phyloP scores from a whole-genome alignment of 164 flowering plant species.

The Liquidambar formosana region DNA sequence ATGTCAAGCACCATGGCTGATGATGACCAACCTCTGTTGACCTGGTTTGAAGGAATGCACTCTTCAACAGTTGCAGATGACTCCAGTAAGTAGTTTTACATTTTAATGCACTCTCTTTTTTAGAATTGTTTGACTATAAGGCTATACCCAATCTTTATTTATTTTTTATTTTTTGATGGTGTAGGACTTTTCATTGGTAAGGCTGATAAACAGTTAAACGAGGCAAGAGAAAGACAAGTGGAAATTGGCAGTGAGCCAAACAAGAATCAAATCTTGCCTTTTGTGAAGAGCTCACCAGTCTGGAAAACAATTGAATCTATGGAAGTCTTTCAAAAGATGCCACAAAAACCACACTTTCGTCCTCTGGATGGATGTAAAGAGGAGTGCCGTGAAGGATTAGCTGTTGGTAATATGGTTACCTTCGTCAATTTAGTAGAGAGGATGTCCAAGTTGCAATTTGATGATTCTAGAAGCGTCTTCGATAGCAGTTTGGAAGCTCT shows the following conservation, averaged over 20 bases:
- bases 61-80: constrained; percentile 13
- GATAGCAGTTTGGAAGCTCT: constrained; percentile 36
- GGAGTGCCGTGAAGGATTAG: constrained; percentile 49
- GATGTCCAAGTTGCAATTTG: constrained; percentile 24
- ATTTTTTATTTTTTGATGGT: neutral
- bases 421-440: constrained; percentile 38
- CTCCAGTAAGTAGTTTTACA: constrained; percentile 21
- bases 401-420: constrained; percentile 48
- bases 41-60: constrained; percentile 29
- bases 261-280: constrained; percentile 30
- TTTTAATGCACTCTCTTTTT: neutral
- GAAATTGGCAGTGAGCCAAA: neutral
- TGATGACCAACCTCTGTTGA: constrained; percentile 39
- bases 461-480: constrained; percentile 26
- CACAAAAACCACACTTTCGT: constrained; percentile 50
- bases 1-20: constrained; percentile 13
- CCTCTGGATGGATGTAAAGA: constrained; percentile 37
- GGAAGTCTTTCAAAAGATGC: constrained; percentile 38
- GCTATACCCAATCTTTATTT: neutral
- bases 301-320: constrained; percentile 47
- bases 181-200: constrained; percentile 18
- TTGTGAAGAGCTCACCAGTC: constrained; percentile 33
- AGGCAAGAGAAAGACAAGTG: neutral
- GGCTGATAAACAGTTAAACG: constrained; percentile 15
- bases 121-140: too few species aligned